Conservation (phyloP, 2,329 filamentous ascomycete species). For the Phaeosphaeria sp. region DNA sequence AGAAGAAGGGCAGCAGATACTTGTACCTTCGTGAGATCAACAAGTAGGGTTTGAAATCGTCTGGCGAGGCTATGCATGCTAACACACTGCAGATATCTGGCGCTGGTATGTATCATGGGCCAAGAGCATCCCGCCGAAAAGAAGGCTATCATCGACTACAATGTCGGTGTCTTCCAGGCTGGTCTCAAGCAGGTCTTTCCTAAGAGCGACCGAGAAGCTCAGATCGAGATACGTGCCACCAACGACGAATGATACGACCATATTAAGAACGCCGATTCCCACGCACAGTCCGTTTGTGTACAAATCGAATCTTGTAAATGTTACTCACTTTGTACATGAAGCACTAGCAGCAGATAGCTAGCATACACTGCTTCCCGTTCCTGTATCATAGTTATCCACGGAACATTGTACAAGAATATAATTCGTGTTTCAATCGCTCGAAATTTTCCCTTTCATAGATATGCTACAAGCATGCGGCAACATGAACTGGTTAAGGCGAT, state of each 20-base stretch:
- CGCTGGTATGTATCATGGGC: slow-evolving; percentile 85
- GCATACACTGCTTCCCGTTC: not conserved
- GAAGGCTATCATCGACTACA: slow-evolving; percentile 86
- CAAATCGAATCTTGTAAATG: not conserved
- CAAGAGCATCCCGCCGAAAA: slow-evolving; percentile 81
- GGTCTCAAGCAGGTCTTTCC: slow-evolving; percentile 80
- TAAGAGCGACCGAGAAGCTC: slow-evolving; percentile 45
- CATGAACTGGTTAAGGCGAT: not conserved
- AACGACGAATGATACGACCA: slow-evolving; percentile 9
- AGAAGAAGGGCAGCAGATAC: slow-evolving; percentile 63
- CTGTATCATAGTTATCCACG: not conserved
- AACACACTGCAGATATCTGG: slow-evolving; percentile 66
- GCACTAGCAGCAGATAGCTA: not conserved
- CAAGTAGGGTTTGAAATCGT: slow-evolving; percentile 58
- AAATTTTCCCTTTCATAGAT: not conserved
- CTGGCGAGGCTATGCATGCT: not conserved
- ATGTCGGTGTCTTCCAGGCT: slow-evolving; percentile 81
- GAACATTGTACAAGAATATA: not conserved
- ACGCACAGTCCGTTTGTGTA: not conserved
- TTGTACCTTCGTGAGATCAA: slow-evolving; percentile 72
- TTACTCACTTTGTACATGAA: not conserved
- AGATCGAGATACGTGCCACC: slow-evolving; percentile 30
- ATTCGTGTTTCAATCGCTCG: not conserved
- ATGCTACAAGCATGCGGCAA: not conserved
- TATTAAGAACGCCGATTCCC: not conserved